Base-by-base conservation (phyloP, 345 rosid species). In the Murraya paniculata region DNA sequence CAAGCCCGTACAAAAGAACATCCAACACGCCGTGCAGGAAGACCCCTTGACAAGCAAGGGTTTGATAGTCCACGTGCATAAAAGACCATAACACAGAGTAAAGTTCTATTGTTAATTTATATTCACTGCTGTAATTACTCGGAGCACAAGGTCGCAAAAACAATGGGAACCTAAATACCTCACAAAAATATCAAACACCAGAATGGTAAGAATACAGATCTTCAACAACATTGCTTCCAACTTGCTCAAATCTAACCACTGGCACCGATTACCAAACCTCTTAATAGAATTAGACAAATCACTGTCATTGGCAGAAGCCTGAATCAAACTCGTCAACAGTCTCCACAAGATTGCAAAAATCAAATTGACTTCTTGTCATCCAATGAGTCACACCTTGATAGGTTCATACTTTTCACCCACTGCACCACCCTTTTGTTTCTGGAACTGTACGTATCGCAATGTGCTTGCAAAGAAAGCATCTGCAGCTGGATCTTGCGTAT, bases 371-470 rank as follows among this genome's bases (percentile, higher is more conserved):
- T 60, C 39, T 64, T 25, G 11, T 28, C 68, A 62, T 48, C 73
- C 13, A 60, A 65, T 66, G 39, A 66, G 10, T 86, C 89, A 95
- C 76, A 81, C 92, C 86, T 89, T 93, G 82, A 95, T 85, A 41
- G 90, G 74, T 60, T 90, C 94, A 6, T 94, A 94, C 73, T 85
- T 91, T 81, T 92, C 99, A 77, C 98, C 90, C 68, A 92, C 70
- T 10, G 87, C 88, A 50, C 97, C 99, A 1, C 98, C 99, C 85
- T 96, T 96, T 91, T 94, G 93, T 85, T 96, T 96, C 86, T 96
- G 97, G 84, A 89, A 96, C 85, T 94, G 92, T 71, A 93, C 84
- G 73, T 93, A 95, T 39, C 93, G 84, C 61, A 93, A 77, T 5
- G 98, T 90, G 81, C 91, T 88, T 35, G 95, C 91, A 39, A 92